phyloP scores from a whole-genome alignment of 2,329 filamentous ascomycete genomes.

The Bipolaris sorokiniana region DNA sequence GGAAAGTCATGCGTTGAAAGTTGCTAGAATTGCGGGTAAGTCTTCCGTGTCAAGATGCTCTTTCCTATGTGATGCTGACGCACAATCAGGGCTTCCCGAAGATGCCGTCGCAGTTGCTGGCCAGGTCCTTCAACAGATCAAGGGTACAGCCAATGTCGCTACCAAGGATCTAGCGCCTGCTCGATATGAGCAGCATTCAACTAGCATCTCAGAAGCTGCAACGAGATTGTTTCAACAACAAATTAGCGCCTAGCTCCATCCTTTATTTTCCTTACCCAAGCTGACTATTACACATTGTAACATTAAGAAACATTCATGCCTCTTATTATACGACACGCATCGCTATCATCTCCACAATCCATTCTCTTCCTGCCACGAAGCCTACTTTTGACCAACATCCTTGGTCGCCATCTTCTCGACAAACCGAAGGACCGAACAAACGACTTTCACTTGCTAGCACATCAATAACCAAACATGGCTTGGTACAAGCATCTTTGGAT shows the following conservation, averaged over 20 bases:
- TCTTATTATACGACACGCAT: not conserved
- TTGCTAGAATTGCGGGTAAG: slow-evolving; percentile 78
- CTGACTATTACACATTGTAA: not conserved
- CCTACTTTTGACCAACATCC: not conserved
- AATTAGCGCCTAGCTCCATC: not conserved
- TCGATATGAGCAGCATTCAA: not conserved
- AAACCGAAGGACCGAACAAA: not conserved
- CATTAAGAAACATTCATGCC: not conserved
- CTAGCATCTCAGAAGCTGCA: not conserved
- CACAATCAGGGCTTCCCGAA: slow-evolving; percentile 66
- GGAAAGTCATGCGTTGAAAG: slow-evolving; percentile 89
- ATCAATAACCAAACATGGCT: not conserved
- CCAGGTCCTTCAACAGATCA: slow-evolving; percentile 57
- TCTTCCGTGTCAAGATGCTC: not conserved
- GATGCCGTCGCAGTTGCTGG: slow-evolving; percentile 72
- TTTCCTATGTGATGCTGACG: slow-evolving; percentile 12
- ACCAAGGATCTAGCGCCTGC: not conserved
- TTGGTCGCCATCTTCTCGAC: not conserved
- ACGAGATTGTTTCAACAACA: not conserved
- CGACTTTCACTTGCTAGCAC: not conserved
- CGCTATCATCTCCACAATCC: not conserved
- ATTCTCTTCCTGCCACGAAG: not conserved
- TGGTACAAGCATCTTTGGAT: not conserved
- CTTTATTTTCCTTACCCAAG: not conserved
- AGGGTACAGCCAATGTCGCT: not conserved